Evolutionary conservation across 1,284 basidiomycete genomes (phyloP), one percentile per base, ranked within the genome.

Genomic region (Microbotryum scabiosae): DNA sequence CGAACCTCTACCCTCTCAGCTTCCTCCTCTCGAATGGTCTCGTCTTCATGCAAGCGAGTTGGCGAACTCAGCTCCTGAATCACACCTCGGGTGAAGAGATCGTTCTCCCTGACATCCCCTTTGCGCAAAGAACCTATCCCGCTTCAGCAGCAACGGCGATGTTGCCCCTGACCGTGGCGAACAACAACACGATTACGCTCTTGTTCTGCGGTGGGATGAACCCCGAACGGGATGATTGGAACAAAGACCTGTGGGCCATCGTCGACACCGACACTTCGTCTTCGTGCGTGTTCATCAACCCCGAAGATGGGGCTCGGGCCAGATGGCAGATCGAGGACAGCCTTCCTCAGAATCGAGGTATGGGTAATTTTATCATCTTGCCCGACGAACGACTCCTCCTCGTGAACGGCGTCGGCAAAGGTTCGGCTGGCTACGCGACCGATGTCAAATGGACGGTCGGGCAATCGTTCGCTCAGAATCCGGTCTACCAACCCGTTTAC

Each of bases 71-170:
- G 2, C 73, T 88, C 28, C 80, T 76, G 81, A 71, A 92, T 84
- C 57, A 85, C 85, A 80, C 82, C 56, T 79, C 77, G 7, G 80
- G 82, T 63, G 67, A 75, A 45, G 87, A 90, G 75, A 51, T 75
- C 64, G 52, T 68, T 21, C 71, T 77, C 43, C 62, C 69, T 48
- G 69, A 77, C 64, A 78, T 79, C 72, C 76, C 77, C 21, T 70
- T 79, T 57, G 83, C 90, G 56, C 80, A 82, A 47, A 86, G 88
- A 60, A 88, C 91, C 44, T 97, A 96, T 77, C 92, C 92, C 45
- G 91, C 88, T 0, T 93, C 90, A 1, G 91, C 85, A 56, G 92
- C 86, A 3, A 83, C 82, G 1, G 87, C 86, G 55, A 91, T 96
- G 89, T 79, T 93, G 2, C 91, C 92, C 2, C 25, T 60, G 23